Percentiles rank a stretch among this genome's conserved stretches.
phyloP scores from a whole-genome alignment of 352 stramenopile genomes.

The Phytopythium oedochilum region DNA sequence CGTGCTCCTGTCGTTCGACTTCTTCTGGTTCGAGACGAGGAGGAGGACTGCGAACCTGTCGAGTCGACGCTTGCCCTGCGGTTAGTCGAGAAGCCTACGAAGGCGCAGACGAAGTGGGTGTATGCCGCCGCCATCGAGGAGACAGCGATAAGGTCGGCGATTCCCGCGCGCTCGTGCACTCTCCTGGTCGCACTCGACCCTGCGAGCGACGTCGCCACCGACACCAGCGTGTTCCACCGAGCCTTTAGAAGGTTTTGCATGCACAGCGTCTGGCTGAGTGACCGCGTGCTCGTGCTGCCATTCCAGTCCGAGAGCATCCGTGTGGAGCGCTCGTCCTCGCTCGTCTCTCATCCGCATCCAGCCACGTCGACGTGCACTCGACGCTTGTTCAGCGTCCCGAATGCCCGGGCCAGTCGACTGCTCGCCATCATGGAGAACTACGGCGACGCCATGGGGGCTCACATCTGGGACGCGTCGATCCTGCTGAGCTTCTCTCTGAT shows the following conservation, averaged over 20 bases:
- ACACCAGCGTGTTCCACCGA: conserved; percentile 1
- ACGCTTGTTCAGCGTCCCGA: not conserved
- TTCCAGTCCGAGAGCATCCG: conserved; percentile 22
- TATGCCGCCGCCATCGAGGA: not conserved
- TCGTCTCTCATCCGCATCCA: not conserved
- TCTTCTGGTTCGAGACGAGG: not conserved
- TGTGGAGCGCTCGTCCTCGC: not conserved
- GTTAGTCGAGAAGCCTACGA: not conserved
- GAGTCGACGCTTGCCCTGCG: not conserved
- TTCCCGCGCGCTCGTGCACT: not conserved
- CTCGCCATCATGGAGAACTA: conserved; percentile 57
- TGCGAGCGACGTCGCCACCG: not conserved
- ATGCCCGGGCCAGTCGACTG: not conserved
- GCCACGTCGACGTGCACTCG: not conserved
- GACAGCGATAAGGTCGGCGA: not conserved
- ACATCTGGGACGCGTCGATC: conserved; percentile 67
- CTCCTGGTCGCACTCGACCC: not conserved
- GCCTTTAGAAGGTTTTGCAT: conserved; percentile 32
- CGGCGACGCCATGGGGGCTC: conserved; percentile 55
- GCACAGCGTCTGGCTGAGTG: conserved; percentile 22
- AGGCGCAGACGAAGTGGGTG: not conserved
- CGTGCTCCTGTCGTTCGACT: not conserved
- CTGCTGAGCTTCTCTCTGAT: conserved; percentile 37
- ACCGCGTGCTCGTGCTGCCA: conserved; percentile 29
- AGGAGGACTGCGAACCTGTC: not conserved